Percentiles rank a stretch among this genome's conserved stretches.
phyloP scores from a whole-genome alignment of 768 basidiomycete species.

The Dacryopinax spathularia region DNA sequence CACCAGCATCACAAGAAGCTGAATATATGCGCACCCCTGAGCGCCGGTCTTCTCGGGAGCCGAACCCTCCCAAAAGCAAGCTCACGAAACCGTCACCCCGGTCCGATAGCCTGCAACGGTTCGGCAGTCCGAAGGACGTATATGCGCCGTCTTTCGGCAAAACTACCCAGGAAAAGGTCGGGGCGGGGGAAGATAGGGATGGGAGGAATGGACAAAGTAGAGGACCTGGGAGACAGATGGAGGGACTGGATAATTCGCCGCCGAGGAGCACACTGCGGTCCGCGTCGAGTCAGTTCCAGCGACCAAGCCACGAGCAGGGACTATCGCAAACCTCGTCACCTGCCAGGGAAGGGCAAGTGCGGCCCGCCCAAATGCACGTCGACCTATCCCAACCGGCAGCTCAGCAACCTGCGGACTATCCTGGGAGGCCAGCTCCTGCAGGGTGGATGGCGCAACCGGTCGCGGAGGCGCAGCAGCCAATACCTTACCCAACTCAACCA shows the following conservation, averaged over 20 bases:
- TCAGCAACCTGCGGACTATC: too few relatives aligned
- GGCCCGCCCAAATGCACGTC: too few relatives aligned
- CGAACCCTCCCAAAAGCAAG: neutral
- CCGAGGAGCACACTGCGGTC: neutral
- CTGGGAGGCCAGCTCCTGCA: too few relatives aligned
- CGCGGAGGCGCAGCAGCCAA: too few relatives aligned
- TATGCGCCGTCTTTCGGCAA: too few relatives aligned
- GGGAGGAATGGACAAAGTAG: neutral
- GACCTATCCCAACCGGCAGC: too few relatives aligned
- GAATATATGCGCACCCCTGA: too few relatives aligned
- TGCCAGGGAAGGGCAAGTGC: neutral
- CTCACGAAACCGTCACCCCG: neutral
- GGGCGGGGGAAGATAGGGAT: neutral
- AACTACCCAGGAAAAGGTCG: neutral
- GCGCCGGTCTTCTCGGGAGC: too few relatives aligned
- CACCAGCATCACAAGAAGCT: too few relatives aligned
- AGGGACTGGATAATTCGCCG: neutral
- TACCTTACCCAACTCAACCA: too few relatives aligned
- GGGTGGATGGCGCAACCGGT: too few relatives aligned
- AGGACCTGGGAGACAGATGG: neutral
- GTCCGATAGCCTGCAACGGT: neutral
- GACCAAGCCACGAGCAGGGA: neutral
- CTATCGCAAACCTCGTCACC: neutral
- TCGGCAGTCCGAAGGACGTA: neutral
- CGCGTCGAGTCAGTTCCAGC: neutral